Evolutionary conservation across 2,329 filamentous ascomycete genomes (phyloP).

Genomic region (Helicocarpus griseus): DNA sequence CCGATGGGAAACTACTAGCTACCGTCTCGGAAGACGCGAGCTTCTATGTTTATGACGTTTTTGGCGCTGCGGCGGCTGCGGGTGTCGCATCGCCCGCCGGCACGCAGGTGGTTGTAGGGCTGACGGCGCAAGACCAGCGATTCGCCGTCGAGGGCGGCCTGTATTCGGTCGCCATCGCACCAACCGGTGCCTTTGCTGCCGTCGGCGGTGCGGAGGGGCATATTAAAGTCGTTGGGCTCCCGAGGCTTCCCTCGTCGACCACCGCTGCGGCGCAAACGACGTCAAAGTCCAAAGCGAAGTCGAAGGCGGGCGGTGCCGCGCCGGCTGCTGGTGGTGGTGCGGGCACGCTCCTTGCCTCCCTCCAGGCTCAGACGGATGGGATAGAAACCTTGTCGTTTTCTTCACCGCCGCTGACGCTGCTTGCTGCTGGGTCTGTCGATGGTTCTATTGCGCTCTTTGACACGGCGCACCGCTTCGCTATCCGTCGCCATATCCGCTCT

Average conservation of each 20-base stretch:
- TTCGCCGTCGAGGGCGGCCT: constrained; percentile 88
- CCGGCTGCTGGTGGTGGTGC: constrained; percentile 48
- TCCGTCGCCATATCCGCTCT: constrained; percentile 69
- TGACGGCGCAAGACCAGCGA: constrained; percentile 74
- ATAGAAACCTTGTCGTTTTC: constrained; percentile 67
- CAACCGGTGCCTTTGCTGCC: constrained; percentile 67
- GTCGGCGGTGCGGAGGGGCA: constrained; percentile 81
- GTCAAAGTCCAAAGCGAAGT: constrained; percentile 40
- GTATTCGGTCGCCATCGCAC: constrained; percentile 77
- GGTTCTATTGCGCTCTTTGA: constrained; percentile 77
- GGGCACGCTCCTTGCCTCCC: constrained; percentile 67
- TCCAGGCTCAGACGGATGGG: constrained; percentile 69
- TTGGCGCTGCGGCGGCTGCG: constrained; percentile 62
- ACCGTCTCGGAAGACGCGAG: constrained; percentile 84
- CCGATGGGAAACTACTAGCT: constrained; percentile 75
- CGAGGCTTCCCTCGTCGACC: constrained; percentile 43
- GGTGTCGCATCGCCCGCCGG: constrained; percentile 47
- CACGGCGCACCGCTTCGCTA: constrained; percentile 71
- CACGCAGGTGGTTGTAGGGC: constrained; percentile 58
- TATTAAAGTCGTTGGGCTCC: constrained; percentile 76
- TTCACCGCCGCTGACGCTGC: constrained; percentile 49
- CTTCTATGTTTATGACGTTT: constrained; percentile 88
- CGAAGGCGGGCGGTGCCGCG: constrained; percentile 38
- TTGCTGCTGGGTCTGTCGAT: constrained; percentile 56
- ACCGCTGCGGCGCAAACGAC: constrained; percentile 31